A percentile compares a stretch with the other conserved stretches of the same genome.
phyloP scores from a whole-genome alignment of 2,329 filamentous ascomycete species.

The Calcarisporium arbuscula region DNA sequence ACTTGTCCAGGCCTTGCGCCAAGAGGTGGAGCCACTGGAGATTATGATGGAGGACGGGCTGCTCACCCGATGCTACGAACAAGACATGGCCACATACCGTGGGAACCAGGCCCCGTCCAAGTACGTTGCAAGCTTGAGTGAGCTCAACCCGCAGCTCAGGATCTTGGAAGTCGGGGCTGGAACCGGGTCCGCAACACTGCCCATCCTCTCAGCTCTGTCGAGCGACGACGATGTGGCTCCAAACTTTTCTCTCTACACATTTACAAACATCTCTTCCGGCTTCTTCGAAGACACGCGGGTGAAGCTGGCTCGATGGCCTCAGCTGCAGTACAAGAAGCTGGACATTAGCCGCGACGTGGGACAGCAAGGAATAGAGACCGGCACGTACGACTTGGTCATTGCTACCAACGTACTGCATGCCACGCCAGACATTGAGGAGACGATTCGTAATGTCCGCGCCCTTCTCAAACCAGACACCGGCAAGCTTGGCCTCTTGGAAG shows the following conservation, averaged over 20 bases:
- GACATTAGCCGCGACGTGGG: conserved; percentile 13
- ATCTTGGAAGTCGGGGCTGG: conserved; percentile 17
- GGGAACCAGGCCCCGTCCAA: neutral
- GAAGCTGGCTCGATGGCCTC: conserved; percentile 8
- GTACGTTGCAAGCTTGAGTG: neutral
- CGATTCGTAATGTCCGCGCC: conserved; percentile 21
- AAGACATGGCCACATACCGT: neutral
- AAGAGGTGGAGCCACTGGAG: conserved; percentile 17
- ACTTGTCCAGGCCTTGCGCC: conserved; percentile 17
- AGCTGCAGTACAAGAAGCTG: conserved; percentile 7
- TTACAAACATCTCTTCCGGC: conserved; percentile 17
- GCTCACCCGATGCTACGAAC: conserved; percentile 13
- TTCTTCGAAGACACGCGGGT: conserved; percentile 15
- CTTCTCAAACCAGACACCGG: conserved; percentile 34
- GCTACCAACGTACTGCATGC: conserved; percentile 28
- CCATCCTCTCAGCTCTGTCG: conserved; percentile 21
- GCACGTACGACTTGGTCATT: conserved; percentile 27
- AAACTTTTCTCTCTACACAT: conserved; percentile 14
- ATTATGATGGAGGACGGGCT: conserved; percentile 21
- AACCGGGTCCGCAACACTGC: conserved; percentile 13
- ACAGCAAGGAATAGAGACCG: conserved; percentile 19
- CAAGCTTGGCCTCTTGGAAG: conserved; percentile 8
- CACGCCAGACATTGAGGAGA: conserved; percentile 18
- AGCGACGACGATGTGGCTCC: conserved; percentile 10
- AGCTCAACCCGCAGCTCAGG: conserved; percentile 11